Evolutionary conservation across 805 yeast genomes (phyloP), one percentile per base, ranked within the genome.

Genomic region (Candida endomychidarum): DNA sequence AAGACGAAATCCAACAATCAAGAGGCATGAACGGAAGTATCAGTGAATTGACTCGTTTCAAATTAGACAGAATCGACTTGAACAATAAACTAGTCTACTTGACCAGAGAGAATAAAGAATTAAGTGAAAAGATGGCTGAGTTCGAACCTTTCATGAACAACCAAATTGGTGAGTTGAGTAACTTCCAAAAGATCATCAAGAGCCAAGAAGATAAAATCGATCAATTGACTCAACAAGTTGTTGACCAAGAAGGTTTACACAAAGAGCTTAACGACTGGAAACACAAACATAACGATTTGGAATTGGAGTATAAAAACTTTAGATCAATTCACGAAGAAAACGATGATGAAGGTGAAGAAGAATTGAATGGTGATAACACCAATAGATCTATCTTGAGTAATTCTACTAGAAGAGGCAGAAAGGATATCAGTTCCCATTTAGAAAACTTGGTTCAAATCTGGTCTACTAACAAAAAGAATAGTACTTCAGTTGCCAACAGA

Each of bases 61-160:
- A 68, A 50, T 56, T 76, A 44, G 70, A 70, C 25, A 59, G 69
- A 39, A 55, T 73, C 39, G 73, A 72, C 41, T 56, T 72, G 49
- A 64, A 60, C 42, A 67, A 74, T 45, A 71, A 67, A 44, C 49
- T 77, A 37, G 56, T 70, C 15, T 62, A 74, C 39, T 53, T 78
- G 34, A 68, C 63, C 30, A 60, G 71, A 26, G 80, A 80, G 43
- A 77, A 77, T 43, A 46, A 58, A 1, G 42, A 48, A 3, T 53
- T 79, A 42, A 61, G 60, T 25, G 63, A 65, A 9, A 74, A 74
- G 45, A 43, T 74, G 11, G 53, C 43, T 1, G 72, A 73, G 21
- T 67, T 79, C 39, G 78, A 80, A 50, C 72, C 79, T 3, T 63
- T 80, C 35, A 70, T 81, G 63, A 64, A 65, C 43, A 68, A 74